phyloP scores from a whole-genome alignment of 768 basidiomycete species.

The Amanita molliuscula region DNA sequence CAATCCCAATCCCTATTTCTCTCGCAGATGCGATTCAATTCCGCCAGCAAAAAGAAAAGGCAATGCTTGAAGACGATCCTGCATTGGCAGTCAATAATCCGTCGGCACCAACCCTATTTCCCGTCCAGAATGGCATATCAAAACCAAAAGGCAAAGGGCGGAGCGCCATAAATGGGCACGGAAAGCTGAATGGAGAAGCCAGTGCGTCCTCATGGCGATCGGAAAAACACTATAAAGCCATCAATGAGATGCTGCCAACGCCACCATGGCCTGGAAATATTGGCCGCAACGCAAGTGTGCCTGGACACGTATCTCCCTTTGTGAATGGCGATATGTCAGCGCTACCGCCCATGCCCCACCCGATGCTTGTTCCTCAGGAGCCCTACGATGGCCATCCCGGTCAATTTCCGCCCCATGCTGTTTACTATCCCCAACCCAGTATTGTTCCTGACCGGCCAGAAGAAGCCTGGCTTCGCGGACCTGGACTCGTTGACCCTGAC shows the following conservation, averaged over 20 bases:
- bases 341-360: constrained; percentile 17
- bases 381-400: constrained; percentile 6
- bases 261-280: constrained; percentile 2
- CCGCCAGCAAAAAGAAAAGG: constrained; percentile 41
- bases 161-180: constrained; percentile 20
- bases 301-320: constrained; percentile 11
- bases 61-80: constrained; percentile 50
- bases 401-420: neutral
- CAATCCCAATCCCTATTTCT: constrained; percentile 52
- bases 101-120: constrained; percentile 13
- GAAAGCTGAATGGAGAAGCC: constrained; percentile 19
- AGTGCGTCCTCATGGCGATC: constrained; percentile 10
- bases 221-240: constrained; percentile 1
- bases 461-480: constrained; percentile 5
- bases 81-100: constrained; percentile 27
- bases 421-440: neutral
- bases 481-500: constrained; percentile 6
- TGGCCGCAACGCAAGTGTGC: neutral
- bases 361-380: constrained; percentile 15
- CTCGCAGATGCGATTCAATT: constrained; percentile 49
- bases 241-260: neutral
- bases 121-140: constrained; percentile 9
- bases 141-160: constrained; percentile 30
- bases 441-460: neutral
- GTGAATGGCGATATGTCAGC: constrained; percentile 19